These are phyloP conservation scores for Phytopythium litorale DNA, from an alignment of 352 stramenopile genomes.

Conservation along the genomic window DNA sequence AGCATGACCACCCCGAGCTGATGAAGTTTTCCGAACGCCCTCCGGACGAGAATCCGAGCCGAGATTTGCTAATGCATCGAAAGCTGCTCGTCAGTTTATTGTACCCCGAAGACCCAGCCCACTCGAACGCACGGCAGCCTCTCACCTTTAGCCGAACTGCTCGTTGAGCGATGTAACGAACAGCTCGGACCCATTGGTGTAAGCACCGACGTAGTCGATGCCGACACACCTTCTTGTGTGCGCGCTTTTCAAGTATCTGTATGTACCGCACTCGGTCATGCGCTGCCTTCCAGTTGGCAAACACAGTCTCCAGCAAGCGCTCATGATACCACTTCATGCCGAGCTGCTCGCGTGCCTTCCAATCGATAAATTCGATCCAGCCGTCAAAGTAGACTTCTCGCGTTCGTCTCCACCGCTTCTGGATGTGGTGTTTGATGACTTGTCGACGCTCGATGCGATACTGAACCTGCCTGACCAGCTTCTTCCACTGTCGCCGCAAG, in stretches of 20 bases:
- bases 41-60: not conserved
- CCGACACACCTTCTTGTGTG: not conserved
- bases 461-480: not conserved
- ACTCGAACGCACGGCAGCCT: not conserved
- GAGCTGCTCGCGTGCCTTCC: not conserved
- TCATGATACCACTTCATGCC: not conserved
- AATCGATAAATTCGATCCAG: constrained; percentile 1
- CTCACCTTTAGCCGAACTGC: not conserved
- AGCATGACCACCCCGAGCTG: not conserved
- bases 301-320: not conserved
- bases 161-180: not conserved
- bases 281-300: not conserved
- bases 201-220: not conserved
- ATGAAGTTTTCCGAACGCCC: not conserved
- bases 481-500: not conserved
- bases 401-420: not conserved
- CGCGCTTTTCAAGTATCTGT: not conserved
- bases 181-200: not conserved
- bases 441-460: not conserved
- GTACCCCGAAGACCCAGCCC: not conserved
- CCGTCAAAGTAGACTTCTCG: not conserved
- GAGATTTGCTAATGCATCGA: not conserved
- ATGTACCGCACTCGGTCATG: not conserved
- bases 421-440: not conserved
- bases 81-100: not conserved